Conservation (phyloP, 139 green algal genomes). For the Haematococcus lacustris region DNA sequence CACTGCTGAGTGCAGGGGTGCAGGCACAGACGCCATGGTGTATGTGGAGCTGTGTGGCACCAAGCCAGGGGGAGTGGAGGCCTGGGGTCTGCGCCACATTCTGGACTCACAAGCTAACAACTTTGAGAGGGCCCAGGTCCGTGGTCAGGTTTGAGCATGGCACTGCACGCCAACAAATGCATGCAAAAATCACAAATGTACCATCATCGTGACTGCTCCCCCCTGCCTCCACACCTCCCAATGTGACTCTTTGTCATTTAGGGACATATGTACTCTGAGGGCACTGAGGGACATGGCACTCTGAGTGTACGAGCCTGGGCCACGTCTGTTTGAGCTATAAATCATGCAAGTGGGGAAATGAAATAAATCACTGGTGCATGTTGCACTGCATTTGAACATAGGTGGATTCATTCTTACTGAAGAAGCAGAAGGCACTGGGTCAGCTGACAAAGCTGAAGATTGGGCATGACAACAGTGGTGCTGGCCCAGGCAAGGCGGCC, state of each 20-base stretch:
- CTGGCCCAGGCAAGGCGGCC: constrained; percentile 12
- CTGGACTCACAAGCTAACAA: constrained; percentile 46
- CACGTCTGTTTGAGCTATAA: too few species aligned
- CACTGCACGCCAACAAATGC: too few species aligned
- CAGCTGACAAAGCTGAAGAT: constrained; percentile 32
- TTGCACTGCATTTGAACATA: constrained; percentile 1
- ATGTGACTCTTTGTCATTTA: too few species aligned
- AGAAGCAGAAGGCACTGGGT: constrained; percentile 30
- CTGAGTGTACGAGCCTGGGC: too few species aligned
- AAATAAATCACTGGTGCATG: too few species aligned
- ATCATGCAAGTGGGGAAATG: too few species aligned
- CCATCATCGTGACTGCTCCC: too few species aligned
- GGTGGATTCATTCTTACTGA: constrained; percentile 39
- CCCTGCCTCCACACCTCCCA: too few species aligned
- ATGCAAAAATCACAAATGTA: too few species aligned
- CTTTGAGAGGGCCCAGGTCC: constrained; percentile 44
- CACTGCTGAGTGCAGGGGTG: constrained; percentile 14
- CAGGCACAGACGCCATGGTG: constrained; percentile 41
- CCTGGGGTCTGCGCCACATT: constrained; percentile 20
- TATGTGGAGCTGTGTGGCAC: constrained; percentile 30
- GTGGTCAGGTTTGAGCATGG: too few species aligned
- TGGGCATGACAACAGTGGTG: constrained; percentile 34
- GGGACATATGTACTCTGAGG: too few species aligned
- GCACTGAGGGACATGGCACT: too few species aligned
- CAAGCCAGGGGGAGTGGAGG: constrained; percentile 27